A percentile compares a stretch with the other conserved stretches of the same genome.
Conservation (phyloP, 1,284 basidiomycete genomes). For the Cryptococcus sp. region DNA sequence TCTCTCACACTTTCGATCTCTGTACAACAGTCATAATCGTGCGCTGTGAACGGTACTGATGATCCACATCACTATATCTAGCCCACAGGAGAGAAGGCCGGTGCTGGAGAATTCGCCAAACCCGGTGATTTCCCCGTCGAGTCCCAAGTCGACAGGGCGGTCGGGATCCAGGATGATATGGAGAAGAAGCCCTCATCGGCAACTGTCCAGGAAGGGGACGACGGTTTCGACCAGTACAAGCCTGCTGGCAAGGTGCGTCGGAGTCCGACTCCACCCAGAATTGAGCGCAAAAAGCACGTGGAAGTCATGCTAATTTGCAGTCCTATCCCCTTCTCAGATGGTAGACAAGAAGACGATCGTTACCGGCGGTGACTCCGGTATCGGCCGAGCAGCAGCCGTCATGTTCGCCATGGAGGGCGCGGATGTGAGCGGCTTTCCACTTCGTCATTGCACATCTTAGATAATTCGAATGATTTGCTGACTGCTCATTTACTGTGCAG, state of each 20-base stretch:
- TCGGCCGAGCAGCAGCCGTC: slow-evolving; percentile 63
- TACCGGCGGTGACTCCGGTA: slow-evolving; percentile 57
- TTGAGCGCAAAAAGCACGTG: background rate
- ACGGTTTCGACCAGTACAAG: slow-evolving; percentile 53
- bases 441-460: slow-evolving; percentile 16
- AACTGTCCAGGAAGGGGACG: slow-evolving; percentile 49
- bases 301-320: background rate
- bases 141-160: slow-evolving; percentile 38
- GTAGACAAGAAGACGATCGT: slow-evolving; percentile 54
- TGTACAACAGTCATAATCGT: background rate
- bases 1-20: slow-evolving; percentile 4
- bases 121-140: slow-evolving; percentile 42
- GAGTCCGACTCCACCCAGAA: background rate
- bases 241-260: slow-evolving; percentile 38
- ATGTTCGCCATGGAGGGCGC: slow-evolving; percentile 67
- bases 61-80: background rate
- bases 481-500: slow-evolving; percentile 6
- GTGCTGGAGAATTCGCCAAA: slow-evolving; percentile 35
- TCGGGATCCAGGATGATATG: slow-evolving; percentile 49
- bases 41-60: too few relatives aligned
- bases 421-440: slow-evolving; percentile 55
- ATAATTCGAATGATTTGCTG: background rate
- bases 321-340: slow-evolving; percentile 29
- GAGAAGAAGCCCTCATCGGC: slow-evolving; percentile 34
- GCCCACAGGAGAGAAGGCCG: slow-evolving; percentile 17